A percentile compares a stretch with the other conserved stretches of the same genome.
These are phyloP conservation scores for Vanrija humicola DNA, from an alignment of 1,284 basidiomycete species.

Conservation along the genomic window DNA sequence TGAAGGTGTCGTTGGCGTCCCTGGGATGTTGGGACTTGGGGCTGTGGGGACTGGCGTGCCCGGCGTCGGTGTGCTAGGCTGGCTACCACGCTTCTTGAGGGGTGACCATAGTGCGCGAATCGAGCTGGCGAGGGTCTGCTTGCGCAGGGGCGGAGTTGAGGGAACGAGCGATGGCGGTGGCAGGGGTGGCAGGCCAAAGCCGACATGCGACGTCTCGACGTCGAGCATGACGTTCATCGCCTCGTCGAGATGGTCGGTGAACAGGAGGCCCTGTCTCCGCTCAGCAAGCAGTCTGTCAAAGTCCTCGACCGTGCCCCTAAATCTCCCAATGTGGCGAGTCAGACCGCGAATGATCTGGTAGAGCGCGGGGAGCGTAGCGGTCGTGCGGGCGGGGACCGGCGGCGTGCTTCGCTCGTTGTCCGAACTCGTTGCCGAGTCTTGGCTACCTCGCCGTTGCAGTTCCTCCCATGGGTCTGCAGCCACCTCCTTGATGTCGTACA, in stretches of 20 bases:
- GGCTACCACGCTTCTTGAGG: not conserved
- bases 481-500: slow-evolving; percentile 20
- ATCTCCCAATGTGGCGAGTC: slow-evolving; percentile 54
- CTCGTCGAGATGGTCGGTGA: slow-evolving; percentile 88
- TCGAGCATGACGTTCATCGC: slow-evolving; percentile 73
- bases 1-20: slow-evolving; percentile 49
- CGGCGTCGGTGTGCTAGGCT: not conserved
- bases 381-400: slow-evolving; percentile 1
- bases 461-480: slow-evolving; percentile 38
- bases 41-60: not conserved
- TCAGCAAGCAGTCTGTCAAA: slow-evolving; percentile 84
- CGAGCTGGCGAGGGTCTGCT: too few relatives aligned
- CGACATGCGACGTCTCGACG: not conserved
- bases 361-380: slow-evolving; percentile 57
- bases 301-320: slow-evolving; percentile 50
- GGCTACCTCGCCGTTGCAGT: slow-evolving; percentile 46
- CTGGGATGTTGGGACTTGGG: slow-evolving; percentile 58
- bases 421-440: slow-evolving; percentile 26
- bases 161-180: not conserved
- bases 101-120: too few relatives aligned
- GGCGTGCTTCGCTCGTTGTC: slow-evolving; percentile 1
- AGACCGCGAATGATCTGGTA: slow-evolving; percentile 74
- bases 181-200: slow-evolving; percentile 28
- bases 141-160: too few relatives aligned
- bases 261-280: slow-evolving; percentile 80